Base-by-base conservation (phyloP, 192 early-diverging fungal genomes). In the Backusella liffmaniae region DNA sequence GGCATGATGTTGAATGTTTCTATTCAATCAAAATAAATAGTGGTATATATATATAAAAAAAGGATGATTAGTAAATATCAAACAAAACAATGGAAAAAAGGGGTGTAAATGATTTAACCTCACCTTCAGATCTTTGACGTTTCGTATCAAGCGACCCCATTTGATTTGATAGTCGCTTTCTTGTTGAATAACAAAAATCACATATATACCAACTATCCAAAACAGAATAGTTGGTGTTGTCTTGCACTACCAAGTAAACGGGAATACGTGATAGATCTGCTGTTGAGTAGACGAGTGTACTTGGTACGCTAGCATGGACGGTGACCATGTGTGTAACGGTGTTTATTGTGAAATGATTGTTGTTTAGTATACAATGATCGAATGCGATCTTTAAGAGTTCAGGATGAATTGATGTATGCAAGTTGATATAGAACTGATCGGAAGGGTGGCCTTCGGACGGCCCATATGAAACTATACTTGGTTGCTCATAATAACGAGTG, bases 141-240 rank as follows among this genome's bases (percentile, higher is more conserved):
- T 62, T 62, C 56, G 56, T 62, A 29, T 62, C 56, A 62, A 62
- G 23, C 21, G 56, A 29, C 12, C 26, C 12, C 23, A 62, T 62
- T 42, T 71, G 39, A 71, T 42, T 71, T 30, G 70, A 71, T 30
- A 39, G 26, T 16, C 70, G 44, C 39, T 71, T 71, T 18, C 70
- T 71, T 42, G 70, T 30, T 46, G 78, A 78, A 73, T 82, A 86
- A 36, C 66, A 71, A 69, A 79, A 86, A 30, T 82, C 77, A 62
- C 85, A 79, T 49, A 86, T 77, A 49, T 77, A 81, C 85, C 85
- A 86, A 76, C 83, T 86, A 67, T 84, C 79, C 36, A 69, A 35
- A n/a, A 71, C 41, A 32, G 29, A 36, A 44, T 74, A 74, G 29
- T 82, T 83, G 66, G 76, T 84, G 34, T 86, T 81, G 56, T 62